Evolutionary conservation across 1,139 yeast genomes (phyloP), one percentile per base, ranked within the genome.

Genomic region (Hyphopichia buzzinii): DNA sequence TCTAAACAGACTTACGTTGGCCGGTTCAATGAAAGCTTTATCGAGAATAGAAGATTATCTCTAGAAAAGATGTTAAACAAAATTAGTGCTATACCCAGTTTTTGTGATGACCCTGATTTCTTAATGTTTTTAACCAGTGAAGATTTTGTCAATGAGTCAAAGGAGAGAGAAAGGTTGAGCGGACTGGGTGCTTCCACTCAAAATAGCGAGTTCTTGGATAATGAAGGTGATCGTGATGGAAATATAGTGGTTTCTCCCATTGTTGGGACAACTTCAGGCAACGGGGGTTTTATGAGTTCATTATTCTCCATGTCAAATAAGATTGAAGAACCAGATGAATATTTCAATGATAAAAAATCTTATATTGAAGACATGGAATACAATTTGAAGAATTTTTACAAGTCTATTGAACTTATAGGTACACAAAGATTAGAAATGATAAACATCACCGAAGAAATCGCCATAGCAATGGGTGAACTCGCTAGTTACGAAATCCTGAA

Each of bases 1-100:
- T 87, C 88, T 26, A 94, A 94, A 54, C 97, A 92, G 59, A 86
- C 88, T 0, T 69, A 68, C 37, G 84, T 90, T 40, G 97, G 96
- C 3, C 71, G 95, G 45, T 84, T 84, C 61, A 87, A 88, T 52
- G 90, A 86, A 47, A 89, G 82, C 50, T 89, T 92, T 52, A 81
- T 92, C 36, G 97, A 90, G 55, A 80, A 79, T 46, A 77, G 98
- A 59, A 70, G 97, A 41, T 66, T 81, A 28, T 88, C 94, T n/a
- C 69, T 92, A 56, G 97, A 90, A 54, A 79, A 76, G 46, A 94
- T 92, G 99, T 71, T 92, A 41, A 66, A 59, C 39, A 84, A 84
- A 52, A 83, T 87, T 23, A 68, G 84, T 8, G 62, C 62, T 31
- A 79, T 77, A 41, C 71, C 79, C 0, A 54, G 55, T 2, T 65